These are phyloP conservation scores for Fusarium sp. DNA, from an alignment of 2,329 filamentous ascomycete species.

Conservation along the genomic window DNA sequence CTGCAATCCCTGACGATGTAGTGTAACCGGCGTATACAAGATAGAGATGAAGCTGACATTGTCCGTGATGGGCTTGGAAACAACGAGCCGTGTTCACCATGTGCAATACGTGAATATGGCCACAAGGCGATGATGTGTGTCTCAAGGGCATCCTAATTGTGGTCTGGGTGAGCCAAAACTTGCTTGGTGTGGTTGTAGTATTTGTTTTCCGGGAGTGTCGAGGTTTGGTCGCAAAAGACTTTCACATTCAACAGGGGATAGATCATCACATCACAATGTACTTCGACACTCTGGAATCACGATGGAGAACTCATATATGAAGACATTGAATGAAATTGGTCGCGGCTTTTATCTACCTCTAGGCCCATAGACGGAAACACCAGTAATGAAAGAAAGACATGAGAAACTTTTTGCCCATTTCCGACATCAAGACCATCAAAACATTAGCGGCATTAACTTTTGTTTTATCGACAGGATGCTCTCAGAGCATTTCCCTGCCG, in stretches of 20 bases:
- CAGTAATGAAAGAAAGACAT: slow-evolving; percentile 43
- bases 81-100: too few species aligned
- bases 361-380: slow-evolving; percentile 41
- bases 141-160: too few species aligned
- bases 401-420: slow-evolving; percentile 41
- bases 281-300: not conserved
- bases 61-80: too few species aligned
- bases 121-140: not conserved
- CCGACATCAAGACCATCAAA: slow-evolving; percentile 41
- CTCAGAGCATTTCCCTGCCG: slow-evolving; percentile 35
- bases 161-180: too few species aligned
- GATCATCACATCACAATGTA: not conserved
- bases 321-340: slow-evolving; percentile 35
- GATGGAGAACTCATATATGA: not conserved
- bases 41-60: too few species aligned
- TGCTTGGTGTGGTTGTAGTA: too few species aligned
- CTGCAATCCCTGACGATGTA: not conserved
- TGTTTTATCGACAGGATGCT: slow-evolving; percentile 21
- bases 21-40: too few species aligned
- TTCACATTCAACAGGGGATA: too few species aligned
- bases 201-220: too few species aligned
- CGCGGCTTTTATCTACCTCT: slow-evolving; percentile 47
- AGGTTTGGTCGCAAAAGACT: too few species aligned
- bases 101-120: too few species aligned
- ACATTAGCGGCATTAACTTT: slow-evolving; percentile 45